Evolutionary conservation across 2,329 filamentous ascomycete genomes (phyloP).

Genomic region (Drechslerella dactyloides): DNA sequence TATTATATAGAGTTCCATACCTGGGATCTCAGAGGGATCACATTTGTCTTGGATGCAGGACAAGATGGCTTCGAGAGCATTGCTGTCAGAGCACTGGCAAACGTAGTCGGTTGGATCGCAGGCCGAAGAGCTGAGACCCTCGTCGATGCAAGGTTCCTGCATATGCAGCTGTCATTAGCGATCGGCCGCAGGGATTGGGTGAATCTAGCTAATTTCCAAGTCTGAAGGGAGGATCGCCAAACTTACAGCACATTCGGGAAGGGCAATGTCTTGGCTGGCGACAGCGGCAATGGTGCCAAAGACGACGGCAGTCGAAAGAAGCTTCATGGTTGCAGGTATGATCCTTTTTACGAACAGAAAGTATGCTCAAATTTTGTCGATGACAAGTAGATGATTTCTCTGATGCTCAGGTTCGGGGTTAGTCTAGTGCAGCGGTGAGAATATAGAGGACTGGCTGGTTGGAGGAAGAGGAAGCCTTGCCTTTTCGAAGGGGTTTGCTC

Average conservation of each 20-base stretch:
- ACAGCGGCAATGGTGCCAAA: slow-evolving; percentile 9
- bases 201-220: background rate
- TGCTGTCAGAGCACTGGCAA: slow-evolving; percentile 37
- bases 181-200: background rate
- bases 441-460: no score
- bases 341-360: background rate
- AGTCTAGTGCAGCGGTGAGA: no score
- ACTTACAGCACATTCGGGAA: slow-evolving; percentile 45
- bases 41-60: slow-evolving; percentile 23
- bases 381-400: background rate
- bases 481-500: no score
- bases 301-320: slow-evolving; percentile 3
- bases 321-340: slow-evolving; percentile 22
- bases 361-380: background rate
- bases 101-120: slow-evolving; percentile 32
- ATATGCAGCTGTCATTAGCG: background rate
- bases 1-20: slow-evolving; percentile 1
- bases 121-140: slow-evolving; percentile 28
- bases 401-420: no score
- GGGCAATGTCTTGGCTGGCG: slow-evolving; percentile 13
- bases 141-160: slow-evolving; percentile 32
- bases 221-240: background rate
- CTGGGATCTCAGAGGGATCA: slow-evolving; percentile 20
- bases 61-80: slow-evolving; percentile 26
- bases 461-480: no score